Base-by-base conservation (phyloP, 495 filamentous ascomycete species). In the Penicillium diatomitis region DNA sequence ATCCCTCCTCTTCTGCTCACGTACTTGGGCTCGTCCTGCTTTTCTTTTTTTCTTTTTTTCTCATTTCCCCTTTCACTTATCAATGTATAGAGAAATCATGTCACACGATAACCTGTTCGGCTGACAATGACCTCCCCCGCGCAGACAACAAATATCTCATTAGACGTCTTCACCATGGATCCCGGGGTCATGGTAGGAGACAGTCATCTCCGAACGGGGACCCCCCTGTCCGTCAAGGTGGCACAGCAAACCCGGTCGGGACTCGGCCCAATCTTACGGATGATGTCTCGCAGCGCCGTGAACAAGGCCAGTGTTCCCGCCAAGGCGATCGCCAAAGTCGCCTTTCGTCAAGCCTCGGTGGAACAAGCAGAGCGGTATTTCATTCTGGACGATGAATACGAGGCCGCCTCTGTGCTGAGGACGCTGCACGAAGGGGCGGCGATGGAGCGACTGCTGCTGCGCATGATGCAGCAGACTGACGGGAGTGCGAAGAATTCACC, bases 101-200 rank as follows among this genome's bases (percentile, higher is more conserved):
- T 20, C 20, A 20, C 20, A 20, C 20, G 2, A 20, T 20, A 20
- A 32, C 30, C n/a, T n/a, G 8, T 10, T 40, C 6, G 37, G 47
- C 47, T 49, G 30, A 49, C 47, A 20, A 34, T 31, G 6, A 32
- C 28, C 29, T 28, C 2, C 40, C 40, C 7, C 28, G 44, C 39
- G 7, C 51, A 71, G 68, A 62, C 60, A 6, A 65, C 56, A 2
- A 68, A 62, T 41, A 68, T 72, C 38, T 54, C 63, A 7, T 62
- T 71, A 4, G 67, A 69, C 45, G 62, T 72, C 47, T 68, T 64
- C 56, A 70, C 66, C 3, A 52, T 72, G 39, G 68, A 71, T 53
- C 69, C 66, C n/a, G 66, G 67, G n/a, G 57, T 51, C 9, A 61
- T 71, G 48, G 52, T 61, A 4, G 65, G 67, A 8, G 51, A 62